Conservation (phyloP, 495 filamentous ascomycete genomes). For the Neurospora hispaniola region DNA sequence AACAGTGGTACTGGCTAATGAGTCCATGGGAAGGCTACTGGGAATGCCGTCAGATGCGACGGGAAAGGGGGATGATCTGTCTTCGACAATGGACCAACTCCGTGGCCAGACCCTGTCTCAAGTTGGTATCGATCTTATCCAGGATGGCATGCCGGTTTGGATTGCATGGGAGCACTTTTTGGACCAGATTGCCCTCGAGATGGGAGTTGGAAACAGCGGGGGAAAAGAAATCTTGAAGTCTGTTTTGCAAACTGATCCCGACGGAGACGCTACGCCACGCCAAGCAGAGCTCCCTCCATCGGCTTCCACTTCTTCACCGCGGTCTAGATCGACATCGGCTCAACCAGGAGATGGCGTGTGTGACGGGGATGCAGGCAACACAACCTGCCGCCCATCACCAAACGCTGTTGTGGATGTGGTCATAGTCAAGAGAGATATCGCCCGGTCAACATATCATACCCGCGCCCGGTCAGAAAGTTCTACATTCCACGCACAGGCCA, state of each 20-base stretch:
- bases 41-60: slow-evolving; percentile 31
- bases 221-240: not conserved
- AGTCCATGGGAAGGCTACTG: slow-evolving; percentile 56
- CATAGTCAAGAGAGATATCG: slow-evolving; percentile 28
- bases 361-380: slow-evolving; percentile 5
- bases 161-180: slow-evolving; percentile 46
- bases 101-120: slow-evolving; percentile 47
- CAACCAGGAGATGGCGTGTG: not conserved
- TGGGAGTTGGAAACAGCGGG: slow-evolving; percentile 20
- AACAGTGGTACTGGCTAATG: slow-evolving; percentile 58
- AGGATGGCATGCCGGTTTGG: slow-evolving; percentile 45
- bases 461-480: slow-evolving; percentile 19
- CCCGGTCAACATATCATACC: slow-evolving; percentile 15
- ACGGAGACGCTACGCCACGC: slow-evolving; percentile 12
- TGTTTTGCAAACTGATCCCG: not conserved
- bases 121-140: slow-evolving; percentile 51
- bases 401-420: slow-evolving; percentile 49
- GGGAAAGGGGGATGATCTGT: slow-evolving; percentile 20
- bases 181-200: slow-evolving; percentile 38
- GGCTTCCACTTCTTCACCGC: not conserved
- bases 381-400: slow-evolving; percentile 22
- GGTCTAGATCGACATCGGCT: not conserved
- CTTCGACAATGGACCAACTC: slow-evolving; percentile 32
- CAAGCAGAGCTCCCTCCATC: not conserved
- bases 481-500: slow-evolving; percentile 39